Base-by-base conservation (phyloP, 805 yeast species). In the Metschnikowia bowlesiae region DNA sequence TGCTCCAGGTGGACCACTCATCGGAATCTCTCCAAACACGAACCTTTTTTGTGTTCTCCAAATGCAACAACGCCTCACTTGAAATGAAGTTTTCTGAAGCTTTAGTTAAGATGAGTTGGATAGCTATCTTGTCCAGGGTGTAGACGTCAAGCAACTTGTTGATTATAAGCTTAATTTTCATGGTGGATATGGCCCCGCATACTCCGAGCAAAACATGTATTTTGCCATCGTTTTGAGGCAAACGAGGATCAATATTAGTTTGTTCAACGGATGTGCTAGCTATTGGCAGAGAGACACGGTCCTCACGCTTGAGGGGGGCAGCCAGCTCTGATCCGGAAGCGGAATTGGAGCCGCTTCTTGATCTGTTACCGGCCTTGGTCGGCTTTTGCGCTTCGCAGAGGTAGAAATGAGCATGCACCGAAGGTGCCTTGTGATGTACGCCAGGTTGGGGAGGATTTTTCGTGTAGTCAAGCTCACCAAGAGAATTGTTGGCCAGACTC, bases 361-460 rank as follows among this genome's bases (percentile, higher is more conserved):
- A 70, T 37, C 75, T 50, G 47, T 55, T 65, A 31, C 42, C 53
- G 4, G 59, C 49, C 49, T 70, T 71, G 8, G 58, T 64, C 6
- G 67, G 83, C 60, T 80, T 84, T n/a, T 81, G 62, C 1, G 85
- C 74, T 50, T 86, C 91, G 53, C 83, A 87, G 8, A 82, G 83
- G 56, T 77, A 79, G 62, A 87, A 87, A 66, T 87, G 96, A 0
- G 94, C 90, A 67, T 87, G 96, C 54, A 84, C 84, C 0, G 87
- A 78, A 14, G 86, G 76, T 18, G 78, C 62, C 63, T 81, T 78
- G 57, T 79, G 79, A 60, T 80, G 85, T 2, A 54, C 44, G 34
- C 61, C 55, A 8, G 61, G 63, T 11, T 47, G 56, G 4, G 77
- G 76, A 3, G 74, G 73, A 35, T 58, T 58, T 32, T 53, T 38